Base-by-base conservation (phyloP, 148 eudicot genomes). In the Cornus controversa region DNA sequence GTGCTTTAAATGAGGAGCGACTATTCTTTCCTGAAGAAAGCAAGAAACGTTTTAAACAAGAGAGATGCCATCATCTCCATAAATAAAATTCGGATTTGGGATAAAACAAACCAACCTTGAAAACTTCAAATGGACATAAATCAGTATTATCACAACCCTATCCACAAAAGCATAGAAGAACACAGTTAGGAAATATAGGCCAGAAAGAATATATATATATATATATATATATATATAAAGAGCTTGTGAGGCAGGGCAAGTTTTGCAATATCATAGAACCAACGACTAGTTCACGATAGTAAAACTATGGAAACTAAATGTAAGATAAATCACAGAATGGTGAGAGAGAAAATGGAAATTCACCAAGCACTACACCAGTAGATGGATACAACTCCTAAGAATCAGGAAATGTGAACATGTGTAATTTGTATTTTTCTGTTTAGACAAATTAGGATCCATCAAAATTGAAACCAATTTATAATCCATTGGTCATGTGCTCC, bases 61-160 rank as follows among this genome's bases (percentile, higher is more conserved):
- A 60, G 62, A 73, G 29, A 73, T 10, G 5, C 15, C 58, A 24
- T 29, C 26, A 40, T 24, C 58, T 67, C 69, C 4, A 10, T 16
- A 24, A 28, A 14, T 4, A 9, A 25, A 42, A 73, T 34, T 58
- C 67, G 64, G 24, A 31, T 25, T 1, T 45, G 20, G 15, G 54
- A 22, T 31, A 75, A 66, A 31, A 66, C 70, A 74, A 45, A 10
- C n/a, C 28, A 88, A 96, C 99, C 99, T 93, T 91, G 82, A 96
- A 93, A 81, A 86, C 90, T 78, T 93, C 97, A 66, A 88, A 87
- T 22, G 99, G 92, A 72, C 99, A 96, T 71, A 93, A 82, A 78
- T 93, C 92, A 50, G 97, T 87, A 80, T 90, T 84, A 27, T 80
- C 77, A 72, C 99, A 96, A 66, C 99, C 99, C 99, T 95, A 82